These are phyloP conservation scores for Urostyla sp. DNA, from an alignment of 73 alveolate species.

Conservation along the genomic window DNA sequence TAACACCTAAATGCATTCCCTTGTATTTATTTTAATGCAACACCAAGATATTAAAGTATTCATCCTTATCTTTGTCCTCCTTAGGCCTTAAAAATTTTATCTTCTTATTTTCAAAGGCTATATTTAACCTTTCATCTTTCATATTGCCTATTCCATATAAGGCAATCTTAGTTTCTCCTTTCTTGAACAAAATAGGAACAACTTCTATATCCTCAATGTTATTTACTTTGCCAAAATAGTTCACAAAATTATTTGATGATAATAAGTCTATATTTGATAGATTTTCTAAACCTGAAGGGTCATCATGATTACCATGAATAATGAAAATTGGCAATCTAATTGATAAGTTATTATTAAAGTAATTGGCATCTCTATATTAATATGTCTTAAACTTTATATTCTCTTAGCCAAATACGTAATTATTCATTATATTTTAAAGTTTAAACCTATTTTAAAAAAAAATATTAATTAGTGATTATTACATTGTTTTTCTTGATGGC, in stretches of 20 bases:
- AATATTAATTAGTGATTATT: background rate
- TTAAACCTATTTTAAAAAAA: conserved; percentile 16
- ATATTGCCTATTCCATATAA: conserved; percentile 97
- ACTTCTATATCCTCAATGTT: conserved; percentile 86
- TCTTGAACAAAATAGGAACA: conserved; percentile 89
- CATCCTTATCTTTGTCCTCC: conserved; percentile 79
- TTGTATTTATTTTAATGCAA: conserved; percentile 95
- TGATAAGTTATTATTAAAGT: conserved; percentile 80
- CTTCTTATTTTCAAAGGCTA: conserved; percentile 86
- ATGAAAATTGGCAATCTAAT: conserved; percentile 93
- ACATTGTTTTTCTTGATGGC: conserved; percentile 90
- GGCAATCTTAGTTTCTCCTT: conserved; percentile 92
- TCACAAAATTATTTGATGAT: conserved; percentile 85
- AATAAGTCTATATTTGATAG: conserved; percentile 90
- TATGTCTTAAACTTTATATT: conserved; percentile 75
- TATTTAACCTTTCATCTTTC: conserved; percentile 94
- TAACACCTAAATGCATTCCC: conserved; percentile 84
- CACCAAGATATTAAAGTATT: conserved; percentile 91
- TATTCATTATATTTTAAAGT: conserved; percentile 80
- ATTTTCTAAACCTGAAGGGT: conserved; percentile 91
- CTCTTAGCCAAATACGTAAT: conserved; percentile 92
- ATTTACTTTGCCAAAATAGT: conserved; percentile 92
- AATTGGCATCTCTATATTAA: conserved; percentile 86
- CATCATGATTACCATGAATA: conserved; percentile 99
- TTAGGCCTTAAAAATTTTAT: conserved; percentile 86